Base-by-base conservation (phyloP, 768 basidiomycete genomes). In the Fomitopsis pulvina region DNA sequence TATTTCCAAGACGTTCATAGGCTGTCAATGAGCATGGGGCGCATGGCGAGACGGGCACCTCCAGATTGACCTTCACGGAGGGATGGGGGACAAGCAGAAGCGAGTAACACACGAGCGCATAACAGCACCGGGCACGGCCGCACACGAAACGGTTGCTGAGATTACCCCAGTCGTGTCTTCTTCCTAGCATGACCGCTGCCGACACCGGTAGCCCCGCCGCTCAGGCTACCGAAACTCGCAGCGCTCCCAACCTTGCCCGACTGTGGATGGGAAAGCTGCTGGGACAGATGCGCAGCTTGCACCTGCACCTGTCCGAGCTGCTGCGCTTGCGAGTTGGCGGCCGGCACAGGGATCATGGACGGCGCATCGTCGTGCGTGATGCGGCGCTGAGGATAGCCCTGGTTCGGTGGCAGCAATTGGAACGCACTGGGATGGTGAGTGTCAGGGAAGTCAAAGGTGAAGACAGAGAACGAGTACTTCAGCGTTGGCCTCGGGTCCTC, bases 301-400 rank as follows among this genome's bases (percentile, higher is more conserved):
- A 60, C 77, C 42, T 77, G 80, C 4, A 53, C 51, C 37, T 58
- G 57, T 18, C 52, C 52, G 14, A 56, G 77, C 40, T 78, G 79
- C 32, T 69, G 69, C 22, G 57, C 76, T 37, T 76, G 79, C 43
- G 74, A 75, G 11, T 56, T 58, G 6, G 59, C 56, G 18, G 75
- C 66, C 18, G 80, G 78, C 18, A 79, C 63, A 22, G 83, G 83
- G 69, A 90, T 80, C 87, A 90, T 89, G 0, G 85, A 87, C 0
- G 88, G 87, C 5, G 87, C 89, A 32, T 97, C 93, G 62, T 97
- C 95, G 60, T 92, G 87, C 1, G 92, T 88, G 45, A 97, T 94
- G 37, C 92, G 80, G 26, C 93, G 75, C 34, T 83, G 83, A 0
- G 94, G 94, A 28, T 93, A 94, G 11, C 83, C 75, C 55, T 90